phyloP scores from a whole-genome alignment of 2,329 filamentous ascomycete genomes.

The Metarhizium humberi region DNA sequence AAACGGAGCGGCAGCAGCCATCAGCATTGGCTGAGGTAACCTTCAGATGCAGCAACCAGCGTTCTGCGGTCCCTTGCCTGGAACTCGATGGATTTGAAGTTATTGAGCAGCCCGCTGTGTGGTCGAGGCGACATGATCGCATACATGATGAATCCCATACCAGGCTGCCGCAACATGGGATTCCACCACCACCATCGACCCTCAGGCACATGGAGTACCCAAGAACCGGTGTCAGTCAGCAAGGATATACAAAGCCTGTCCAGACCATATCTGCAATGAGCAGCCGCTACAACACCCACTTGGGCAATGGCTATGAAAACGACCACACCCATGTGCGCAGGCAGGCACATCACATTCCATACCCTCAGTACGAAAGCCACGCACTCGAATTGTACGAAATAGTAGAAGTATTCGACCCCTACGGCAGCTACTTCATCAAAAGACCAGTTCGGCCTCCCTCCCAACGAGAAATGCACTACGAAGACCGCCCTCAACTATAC shows the following conservation, averaged over 20 bases:
- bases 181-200: background rate
- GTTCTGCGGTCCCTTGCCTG: background rate
- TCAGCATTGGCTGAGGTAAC: constrained; percentile 4
- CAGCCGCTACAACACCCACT: background rate
- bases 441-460: constrained; percentile 22
- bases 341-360: background rate
- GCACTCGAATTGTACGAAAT: constrained; percentile 31
- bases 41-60: constrained; percentile 1
- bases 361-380: background rate
- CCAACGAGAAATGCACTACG: background rate
- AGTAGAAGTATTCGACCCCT: constrained; percentile 33
- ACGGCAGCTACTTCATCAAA: constrained; percentile 37
- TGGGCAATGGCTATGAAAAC: background rate
- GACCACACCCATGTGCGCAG: background rate
- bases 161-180: background rate
- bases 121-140: background rate
- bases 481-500: constrained; percentile 13
- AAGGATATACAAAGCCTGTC: background rate
- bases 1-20: background rate
- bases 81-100: background rate
- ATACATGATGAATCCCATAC: background rate
- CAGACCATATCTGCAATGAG: background rate
- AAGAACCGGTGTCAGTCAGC: background rate
- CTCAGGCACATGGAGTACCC: background rate
- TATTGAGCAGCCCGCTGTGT: background rate